Evolutionary conservation across 352 stramenopile species (phyloP).

Genomic region (Globisporangium splendens): DNA sequence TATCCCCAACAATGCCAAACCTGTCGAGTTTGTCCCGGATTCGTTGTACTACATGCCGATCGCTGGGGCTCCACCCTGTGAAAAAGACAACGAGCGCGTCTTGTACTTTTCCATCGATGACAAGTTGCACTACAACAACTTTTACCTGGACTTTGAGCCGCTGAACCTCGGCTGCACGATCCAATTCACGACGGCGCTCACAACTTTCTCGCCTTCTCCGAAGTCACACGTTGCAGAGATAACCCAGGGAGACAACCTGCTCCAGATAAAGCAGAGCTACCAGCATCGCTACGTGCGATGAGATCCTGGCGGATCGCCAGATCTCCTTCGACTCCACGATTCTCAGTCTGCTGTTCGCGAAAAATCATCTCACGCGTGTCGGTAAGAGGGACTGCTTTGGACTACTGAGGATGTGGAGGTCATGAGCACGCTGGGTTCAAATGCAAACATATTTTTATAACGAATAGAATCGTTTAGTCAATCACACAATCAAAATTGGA

Average conservation of each 20-base stretch:
- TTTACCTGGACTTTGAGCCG: constrained; percentile 98
- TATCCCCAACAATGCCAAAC: too few species aligned
- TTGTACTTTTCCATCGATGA: constrained; percentile 74
- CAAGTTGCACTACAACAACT: constrained; percentile 98
- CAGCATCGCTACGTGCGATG: constrained; percentile 13
- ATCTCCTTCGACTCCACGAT: too few species aligned
- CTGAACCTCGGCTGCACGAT: constrained; percentile 96
- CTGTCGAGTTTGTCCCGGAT: constrained; percentile 49
- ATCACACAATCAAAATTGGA: too few species aligned
- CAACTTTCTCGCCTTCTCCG: constrained; percentile 27
- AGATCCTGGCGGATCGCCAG: background rate
- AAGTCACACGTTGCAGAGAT: background rate
- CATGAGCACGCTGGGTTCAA: too few species aligned
- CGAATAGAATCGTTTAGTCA: too few species aligned
- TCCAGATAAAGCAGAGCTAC: constrained; percentile 16
- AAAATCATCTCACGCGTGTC: too few species aligned
- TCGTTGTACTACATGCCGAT: constrained; percentile 61
- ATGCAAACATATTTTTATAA: too few species aligned
- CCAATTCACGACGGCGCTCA: constrained; percentile 90
- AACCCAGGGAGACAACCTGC: constrained; percentile 13
- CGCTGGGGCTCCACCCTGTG: constrained; percentile 48
- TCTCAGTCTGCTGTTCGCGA: too few species aligned
- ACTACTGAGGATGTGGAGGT: too few species aligned
- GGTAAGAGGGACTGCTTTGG: too few species aligned
- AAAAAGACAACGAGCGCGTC: constrained; percentile 33